Evolutionary conservation across 2,329 filamentous ascomycete genomes (phyloP), one percentile per base, ranked within the genome.

Genomic region (Hypoxylon sp.): DNA sequence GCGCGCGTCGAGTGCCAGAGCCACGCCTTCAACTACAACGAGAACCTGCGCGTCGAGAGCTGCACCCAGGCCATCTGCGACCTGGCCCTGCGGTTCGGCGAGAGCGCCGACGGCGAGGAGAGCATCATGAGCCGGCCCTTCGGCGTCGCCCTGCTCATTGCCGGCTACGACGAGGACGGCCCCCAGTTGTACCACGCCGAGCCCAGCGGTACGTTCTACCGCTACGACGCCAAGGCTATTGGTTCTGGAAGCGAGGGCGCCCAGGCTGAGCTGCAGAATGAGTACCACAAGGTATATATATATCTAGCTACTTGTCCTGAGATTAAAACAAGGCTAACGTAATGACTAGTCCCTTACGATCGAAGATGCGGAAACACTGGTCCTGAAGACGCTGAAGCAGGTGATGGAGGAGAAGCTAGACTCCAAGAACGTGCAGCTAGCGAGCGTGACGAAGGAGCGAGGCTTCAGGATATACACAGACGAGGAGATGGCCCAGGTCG

Each of bases 341-440:
- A 2, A 23, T 23, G 30, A 45, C 41, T 71, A 91, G 88, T 98
- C 95, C 63, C 87, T 99, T 70, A 97, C 94, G 45, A 90, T 99
- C 69, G 85, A 88, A 63, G 96, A 99, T 79, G 96, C 96, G 64
- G 96, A 99, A 84, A 96, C 94, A 2, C 84, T 99, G 72, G 94
- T 97, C 56, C 86, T 99, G 77, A 98, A 98, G 89, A 99, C 96
- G 38, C 82, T 99, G 80, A 99, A 98, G 88, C 96, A 99, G 84
- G 96, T 99, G 74, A 99, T 99, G 96, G 96, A 99, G 84, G 96
- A 99, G 89, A 99, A 99, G 86, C 87, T 99, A 67, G 96, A 99
- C 80, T 89, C 94, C 71, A 99, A 99, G 89, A 99, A 99, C 79
- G 96, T 99, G 72, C 96, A 99, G 85, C 83, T 99, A 74, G 96